These are phyloP conservation scores for Tubosaeta sp. DNA, from an alignment of 768 basidiomycete genomes.

Conservation along the genomic window DNA sequence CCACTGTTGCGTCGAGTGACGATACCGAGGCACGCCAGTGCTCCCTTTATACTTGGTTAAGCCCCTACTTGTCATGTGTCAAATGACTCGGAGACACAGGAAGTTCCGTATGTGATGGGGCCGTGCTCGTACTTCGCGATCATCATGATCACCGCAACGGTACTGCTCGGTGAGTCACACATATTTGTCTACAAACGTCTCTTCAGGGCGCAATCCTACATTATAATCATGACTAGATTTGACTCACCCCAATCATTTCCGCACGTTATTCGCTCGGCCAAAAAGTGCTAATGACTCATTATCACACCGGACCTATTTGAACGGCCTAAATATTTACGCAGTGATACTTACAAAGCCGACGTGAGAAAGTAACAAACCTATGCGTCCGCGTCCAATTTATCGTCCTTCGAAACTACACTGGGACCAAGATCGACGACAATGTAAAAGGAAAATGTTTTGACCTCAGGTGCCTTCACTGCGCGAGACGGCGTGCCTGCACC, in stretches of 20 bases:
- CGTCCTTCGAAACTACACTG: slow-evolving; percentile 61
- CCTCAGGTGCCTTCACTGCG: slow-evolving; percentile 56
- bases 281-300: not conserved
- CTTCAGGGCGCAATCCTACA: too few relatives aligned
- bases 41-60: not conserved
- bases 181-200: too few relatives aligned
- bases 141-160: not conserved
- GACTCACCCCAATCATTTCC: not conserved
- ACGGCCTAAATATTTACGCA: not conserved
- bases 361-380: slow-evolving; percentile 5
- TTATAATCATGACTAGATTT: not conserved
- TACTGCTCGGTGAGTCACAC: not conserved
- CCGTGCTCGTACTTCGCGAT: not conserved
- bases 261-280: not conserved
- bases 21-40: not conserved
- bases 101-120: not conserved
- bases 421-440: slow-evolving; percentile 76
- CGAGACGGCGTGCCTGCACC: slow-evolving; percentile 45
- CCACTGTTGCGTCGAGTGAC: not conserved
- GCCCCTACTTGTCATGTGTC: not conserved
- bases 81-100: not conserved
- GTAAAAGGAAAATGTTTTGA: slow-evolving; percentile 89
- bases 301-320: not conserved
- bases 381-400: slow-evolving; percentile 27
- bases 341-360: not conserved